phyloP scores from a whole-genome alignment of 345 rosid genomes.

The Melaleuca alternifolia region DNA sequence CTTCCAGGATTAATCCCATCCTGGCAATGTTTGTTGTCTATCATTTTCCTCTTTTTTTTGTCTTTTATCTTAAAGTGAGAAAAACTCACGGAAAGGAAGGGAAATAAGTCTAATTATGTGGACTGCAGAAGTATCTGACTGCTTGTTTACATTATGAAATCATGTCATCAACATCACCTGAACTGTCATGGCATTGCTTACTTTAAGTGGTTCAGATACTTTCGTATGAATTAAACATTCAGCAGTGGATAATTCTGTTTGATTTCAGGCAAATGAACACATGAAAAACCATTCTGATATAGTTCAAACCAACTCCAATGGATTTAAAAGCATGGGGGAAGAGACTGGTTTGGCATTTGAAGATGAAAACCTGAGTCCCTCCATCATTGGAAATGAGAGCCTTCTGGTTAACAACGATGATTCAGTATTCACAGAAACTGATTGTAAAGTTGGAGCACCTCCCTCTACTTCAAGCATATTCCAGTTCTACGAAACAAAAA shows the following conservation, averaged over 20 bases:
- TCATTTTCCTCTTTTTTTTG: neutral
- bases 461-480: conserved; percentile 48
- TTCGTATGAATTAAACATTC: neutral
- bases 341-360: conserved; percentile 32
- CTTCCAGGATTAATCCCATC: neutral
- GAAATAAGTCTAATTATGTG: neutral
- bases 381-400: conserved; percentile 24
- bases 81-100: neutral
- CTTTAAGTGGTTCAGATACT: neutral
- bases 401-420: conserved; percentile 33
- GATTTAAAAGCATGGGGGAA: conserved; percentile 42
- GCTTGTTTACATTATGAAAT: neutral
- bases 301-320: conserved; percentile 10
- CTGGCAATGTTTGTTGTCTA: neutral
- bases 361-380: conserved; percentile 26
- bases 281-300: conserved; percentile 24
- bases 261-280: conserved; percentile 41
- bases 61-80: neutral
- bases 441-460: conserved; percentile 22
- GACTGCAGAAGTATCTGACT: neutral
- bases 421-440: conserved; percentile 32
- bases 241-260: neutral
- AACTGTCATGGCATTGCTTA: neutral
- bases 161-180: neutral
- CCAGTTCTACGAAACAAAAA: conserved; percentile 68